Evolutionary conservation across 139 green algal genomes (phyloP), one percentile per base, ranked within the genome.

Genomic region (Trebouxia sp.): DNA sequence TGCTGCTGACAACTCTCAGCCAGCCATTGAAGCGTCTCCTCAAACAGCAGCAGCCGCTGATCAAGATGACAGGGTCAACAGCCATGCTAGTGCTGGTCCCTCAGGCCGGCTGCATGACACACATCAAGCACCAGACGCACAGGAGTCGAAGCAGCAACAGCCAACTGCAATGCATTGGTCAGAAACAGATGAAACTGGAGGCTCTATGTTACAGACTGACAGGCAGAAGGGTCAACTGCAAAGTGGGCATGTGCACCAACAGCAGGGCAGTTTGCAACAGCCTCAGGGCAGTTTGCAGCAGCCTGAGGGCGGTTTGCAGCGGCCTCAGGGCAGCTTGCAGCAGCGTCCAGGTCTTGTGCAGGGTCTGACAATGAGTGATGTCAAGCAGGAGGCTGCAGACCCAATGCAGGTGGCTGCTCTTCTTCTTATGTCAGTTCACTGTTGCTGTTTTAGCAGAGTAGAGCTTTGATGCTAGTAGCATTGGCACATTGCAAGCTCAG

Each of bases 241-340:
- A n/a, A n/a, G n/a, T n/a, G n/a, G n/a, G n/a, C n/a, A n/a, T n/a
- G n/a, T n/a, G n/a, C n/a, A n/a, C n/a, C n/a, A n/a, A n/a, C n/a
- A n/a, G n/a, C n/a, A 62, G 51, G 51, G 51, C 51, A n/a, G 51
- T 62, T 14, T 22, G n/a, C 56, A 67, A 67, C 56, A 67, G 56
- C 56, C 28, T 9, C 56, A 42, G 56, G 17, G 56, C 32, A 42
- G 32, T 24, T n/a, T 24, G 6, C 62, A 72, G 24, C 62, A 72
- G 62, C 62, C 62, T 41, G 32, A 22, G 35, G 12, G 6, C 32
- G 24, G 12, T 45, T 30, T 35, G 3, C 35, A 72, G 17, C 62
- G 28, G 62, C 62, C 32, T 0, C 32, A 42, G 0, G 62, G 62
- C 32, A 69, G 28, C 2, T 6, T 69, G 30, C 28, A 42, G 9